Evolutionary conservation across 495 filamentous ascomycete species (phyloP).

Genomic region (Neurospora sp.): DNA sequence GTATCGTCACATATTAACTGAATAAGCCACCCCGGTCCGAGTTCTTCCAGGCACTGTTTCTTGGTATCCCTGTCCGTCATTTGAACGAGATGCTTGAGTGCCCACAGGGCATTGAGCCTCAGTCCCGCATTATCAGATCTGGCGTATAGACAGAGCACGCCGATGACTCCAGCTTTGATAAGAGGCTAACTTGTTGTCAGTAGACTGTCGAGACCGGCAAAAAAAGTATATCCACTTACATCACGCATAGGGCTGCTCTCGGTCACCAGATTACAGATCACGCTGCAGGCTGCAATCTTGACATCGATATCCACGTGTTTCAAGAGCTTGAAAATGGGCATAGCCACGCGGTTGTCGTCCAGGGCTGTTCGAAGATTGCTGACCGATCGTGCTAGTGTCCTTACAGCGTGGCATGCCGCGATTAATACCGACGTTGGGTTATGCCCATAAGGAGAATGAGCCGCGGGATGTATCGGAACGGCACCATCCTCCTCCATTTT

Average conservation of each 20-base stretch:
- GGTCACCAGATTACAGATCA: slow-evolving; percentile 71
- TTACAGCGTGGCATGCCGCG: slow-evolving; percentile 71
- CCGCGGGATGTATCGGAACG: not conserved
- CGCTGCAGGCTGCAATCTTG: slow-evolving; percentile 72
- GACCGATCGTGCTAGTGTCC: slow-evolving; percentile 73
- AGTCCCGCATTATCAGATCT: slow-evolving; percentile 63
- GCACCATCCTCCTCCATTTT: slow-evolving; percentile 8
- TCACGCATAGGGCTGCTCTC: slow-evolving; percentile 87
- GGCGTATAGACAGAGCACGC: slow-evolving; percentile 72
- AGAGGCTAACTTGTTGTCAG: slow-evolving; percentile 46
- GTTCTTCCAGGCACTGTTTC: slow-evolving; percentile 61
- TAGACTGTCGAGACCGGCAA: slow-evolving; percentile 9
- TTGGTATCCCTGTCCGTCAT: slow-evolving; percentile 58
- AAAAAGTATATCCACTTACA: slow-evolving; percentile 36
- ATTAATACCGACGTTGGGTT: slow-evolving; percentile 60
- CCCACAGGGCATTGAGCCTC: slow-evolving; percentile 79
- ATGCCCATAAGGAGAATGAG: slow-evolving; percentile 16
- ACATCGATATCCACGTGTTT: slow-evolving; percentile 69
- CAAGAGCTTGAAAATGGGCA: slow-evolving; percentile 69
- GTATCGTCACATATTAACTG: slow-evolving; percentile 56
- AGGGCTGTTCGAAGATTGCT: slow-evolving; percentile 74
- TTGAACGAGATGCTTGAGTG: slow-evolving; percentile 76
- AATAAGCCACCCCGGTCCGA: slow-evolving; percentile 71
- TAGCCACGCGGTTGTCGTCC: slow-evolving; percentile 73
- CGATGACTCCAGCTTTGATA: slow-evolving; percentile 63